phyloP scores from a whole-genome alignment of 2,329 filamentous ascomycete genomes.

The Ophidiomyces ophidiicola region DNA sequence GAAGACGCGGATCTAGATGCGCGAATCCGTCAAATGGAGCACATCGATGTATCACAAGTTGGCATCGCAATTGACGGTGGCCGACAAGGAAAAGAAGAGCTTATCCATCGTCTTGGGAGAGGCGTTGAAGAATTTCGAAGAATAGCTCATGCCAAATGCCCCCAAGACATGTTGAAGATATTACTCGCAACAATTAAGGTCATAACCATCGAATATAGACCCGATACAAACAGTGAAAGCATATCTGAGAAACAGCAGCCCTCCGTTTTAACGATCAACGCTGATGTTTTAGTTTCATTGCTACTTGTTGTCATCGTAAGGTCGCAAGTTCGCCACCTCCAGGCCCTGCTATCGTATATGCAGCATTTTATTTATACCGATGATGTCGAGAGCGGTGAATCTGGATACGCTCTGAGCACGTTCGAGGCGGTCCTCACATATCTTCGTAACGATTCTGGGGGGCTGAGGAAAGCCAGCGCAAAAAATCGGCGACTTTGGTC shows the following conservation, averaged over 20 bases:
- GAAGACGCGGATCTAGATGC: constrained; percentile 82
- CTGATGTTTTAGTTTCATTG: constrained; percentile 84
- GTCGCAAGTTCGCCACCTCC: constrained; percentile 73
- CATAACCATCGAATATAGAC: constrained; percentile 53
- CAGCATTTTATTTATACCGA: constrained; percentile 96
- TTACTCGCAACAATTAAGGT: constrained; percentile 71
- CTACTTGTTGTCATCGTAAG: constrained; percentile 86
- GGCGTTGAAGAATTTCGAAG: constrained; percentile 85
- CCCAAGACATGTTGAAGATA: constrained; percentile 78
- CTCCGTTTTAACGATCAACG: constrained; percentile 56
- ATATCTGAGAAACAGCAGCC: constrained; percentile 41
- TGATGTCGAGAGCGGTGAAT: constrained; percentile 90
- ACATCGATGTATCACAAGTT: constrained; percentile 86
- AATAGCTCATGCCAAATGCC: constrained; percentile 62
- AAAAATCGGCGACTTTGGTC: constrained; percentile 83
- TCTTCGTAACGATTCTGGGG: constrained; percentile 67
- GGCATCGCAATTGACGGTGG: constrained; percentile 77
- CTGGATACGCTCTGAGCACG: constrained; percentile 90
- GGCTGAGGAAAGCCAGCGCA: constrained; percentile 69
- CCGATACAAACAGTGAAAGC: constrained; percentile 23
- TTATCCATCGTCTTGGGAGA: constrained; percentile 61
- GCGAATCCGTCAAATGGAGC: constrained; percentile 85
- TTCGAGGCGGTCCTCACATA: constrained; percentile 91
- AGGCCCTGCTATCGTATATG: constrained; percentile 86
- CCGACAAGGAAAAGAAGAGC: constrained; percentile 63